These are phyloP conservation scores for Pythium pectinolyticum DNA, from an alignment of 352 stramenopile species.

Conservation along the genomic window DNA sequence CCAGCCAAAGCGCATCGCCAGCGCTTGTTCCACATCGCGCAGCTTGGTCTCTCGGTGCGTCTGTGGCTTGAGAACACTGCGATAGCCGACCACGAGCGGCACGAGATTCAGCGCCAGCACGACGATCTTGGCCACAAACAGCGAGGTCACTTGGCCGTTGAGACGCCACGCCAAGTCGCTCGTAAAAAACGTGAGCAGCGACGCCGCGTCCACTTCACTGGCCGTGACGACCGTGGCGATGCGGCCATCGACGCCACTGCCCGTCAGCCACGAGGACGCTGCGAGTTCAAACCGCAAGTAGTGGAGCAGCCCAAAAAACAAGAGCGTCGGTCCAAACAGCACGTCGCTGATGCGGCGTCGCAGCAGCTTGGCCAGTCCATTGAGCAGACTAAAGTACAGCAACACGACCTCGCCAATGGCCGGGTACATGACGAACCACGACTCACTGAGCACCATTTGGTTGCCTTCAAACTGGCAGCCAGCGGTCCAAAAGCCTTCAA, in stretches of 20 bases:
- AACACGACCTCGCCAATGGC: constrained; percentile 30
- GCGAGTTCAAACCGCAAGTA: constrained; percentile 31
- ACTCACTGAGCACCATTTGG: constrained; percentile 25
- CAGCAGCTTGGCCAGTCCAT: constrained; percentile 27
- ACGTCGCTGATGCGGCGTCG: constrained; percentile 31
- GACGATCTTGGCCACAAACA: constrained; percentile 30
- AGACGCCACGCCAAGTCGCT: constrained; percentile 29
- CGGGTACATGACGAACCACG: constrained; percentile 43
- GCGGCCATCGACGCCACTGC: constrained; percentile 29
- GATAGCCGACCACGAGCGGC: constrained; percentile 15
- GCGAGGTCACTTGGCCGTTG: constrained; percentile 25
- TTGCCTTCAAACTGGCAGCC: constrained; percentile 40
- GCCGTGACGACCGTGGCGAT: constrained; percentile 30
- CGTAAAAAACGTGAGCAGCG: constrained; percentile 26
- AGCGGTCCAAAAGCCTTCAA: constrained; percentile 26
- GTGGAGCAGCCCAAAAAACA: constrained; percentile 31
- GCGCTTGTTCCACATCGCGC: background rate
- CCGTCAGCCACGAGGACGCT: constrained; percentile 10
- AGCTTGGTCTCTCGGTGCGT: background rate
- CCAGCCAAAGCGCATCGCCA: background rate
- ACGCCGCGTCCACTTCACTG: constrained; percentile 24
- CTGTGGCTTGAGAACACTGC: background rate
- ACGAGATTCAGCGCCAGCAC: constrained; percentile 32
- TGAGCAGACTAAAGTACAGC: constrained; percentile 38
- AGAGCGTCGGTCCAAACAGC: constrained; percentile 36